Conservation (phyloP, 345 rosid species). For the Aurinia saxatilis region DNA sequence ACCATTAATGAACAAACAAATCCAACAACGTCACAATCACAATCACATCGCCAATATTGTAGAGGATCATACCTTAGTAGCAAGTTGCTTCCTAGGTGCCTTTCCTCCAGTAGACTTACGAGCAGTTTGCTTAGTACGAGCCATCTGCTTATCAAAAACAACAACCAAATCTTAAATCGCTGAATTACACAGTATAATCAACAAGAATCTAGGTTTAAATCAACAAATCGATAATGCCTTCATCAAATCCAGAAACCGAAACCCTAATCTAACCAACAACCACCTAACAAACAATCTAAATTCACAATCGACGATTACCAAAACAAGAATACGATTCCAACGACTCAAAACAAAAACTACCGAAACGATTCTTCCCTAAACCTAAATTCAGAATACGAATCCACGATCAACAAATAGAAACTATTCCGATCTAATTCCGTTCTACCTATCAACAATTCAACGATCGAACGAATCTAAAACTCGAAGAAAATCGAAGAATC, state of each 20-base stretch:
- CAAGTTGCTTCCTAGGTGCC: conserved; percentile 96
- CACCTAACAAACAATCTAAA: not conserved
- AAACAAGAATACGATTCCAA: not conserved
- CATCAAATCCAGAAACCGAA: not conserved
- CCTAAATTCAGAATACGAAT: not conserved
- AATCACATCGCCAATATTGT: not conserved
- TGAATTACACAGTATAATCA: not conserved
- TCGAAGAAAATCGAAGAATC: not conserved
- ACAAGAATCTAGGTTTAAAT: no score
- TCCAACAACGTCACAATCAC: not conserved
- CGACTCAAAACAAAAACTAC: not conserved
- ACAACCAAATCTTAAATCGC: not conserved
- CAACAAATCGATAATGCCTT: not conserved
- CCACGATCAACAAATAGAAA: not conserved
- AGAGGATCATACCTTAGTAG: conserved; percentile 52
- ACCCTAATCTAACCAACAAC: conserved; percentile 2
- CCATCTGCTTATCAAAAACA: conserved; percentile 3
- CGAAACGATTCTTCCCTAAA: not conserved
- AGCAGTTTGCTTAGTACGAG: conserved; percentile 85
- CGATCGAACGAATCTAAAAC: not conserved
- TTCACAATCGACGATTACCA: not conserved
- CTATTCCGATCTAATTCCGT: not conserved
- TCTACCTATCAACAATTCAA: not conserved
- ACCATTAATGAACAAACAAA: not conserved
- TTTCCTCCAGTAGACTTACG: conserved; percentile 96